phyloP scores from a whole-genome alignment of 106 monocot genomes.

The Dioscorea zingiberensis region DNA sequence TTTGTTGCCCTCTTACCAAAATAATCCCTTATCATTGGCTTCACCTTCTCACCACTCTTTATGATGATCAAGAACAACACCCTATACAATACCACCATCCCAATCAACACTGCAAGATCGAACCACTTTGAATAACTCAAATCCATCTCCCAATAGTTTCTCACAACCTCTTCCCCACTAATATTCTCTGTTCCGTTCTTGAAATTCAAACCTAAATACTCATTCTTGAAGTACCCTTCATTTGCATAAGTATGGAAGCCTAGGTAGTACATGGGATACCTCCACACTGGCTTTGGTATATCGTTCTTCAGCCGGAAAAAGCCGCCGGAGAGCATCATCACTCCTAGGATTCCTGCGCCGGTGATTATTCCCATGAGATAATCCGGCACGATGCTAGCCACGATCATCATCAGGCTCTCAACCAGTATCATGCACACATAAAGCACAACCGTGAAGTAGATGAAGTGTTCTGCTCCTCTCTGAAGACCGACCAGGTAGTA shows the following conservation, averaged over 20 bases:
- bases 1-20: not conserved
- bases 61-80: slow-evolving; percentile 43
- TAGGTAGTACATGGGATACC: slow-evolving; percentile 68
- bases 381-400: slow-evolving; percentile 69
- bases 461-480: slow-evolving; percentile 35
- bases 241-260: slow-evolving; percentile 67
- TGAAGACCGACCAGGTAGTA: slow-evolving; percentile 71
- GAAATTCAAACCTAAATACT: slow-evolving; percentile 64
- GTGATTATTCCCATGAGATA: slow-evolving; percentile 87
- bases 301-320: slow-evolving; percentile 64
- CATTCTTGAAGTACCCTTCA: slow-evolving; percentile 79
- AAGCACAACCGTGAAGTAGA: slow-evolving; percentile 54
- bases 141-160: slow-evolving; percentile 41
- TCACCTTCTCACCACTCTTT: slow-evolving; percentile 40
- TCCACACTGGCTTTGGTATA: slow-evolving; percentile 59
- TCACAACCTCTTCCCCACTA: slow-evolving; percentile 39
- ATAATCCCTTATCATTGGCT: slow-evolving; percentile 23
- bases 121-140: slow-evolving; percentile 67
- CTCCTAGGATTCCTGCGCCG: slow-evolving; percentile 69
- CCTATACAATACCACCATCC: slow-evolving; percentile 68
- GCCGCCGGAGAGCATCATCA: slow-evolving; percentile 75
- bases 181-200: slow-evolving; percentile 13
- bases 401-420: slow-evolving; percentile 88
- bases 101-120: slow-evolving; percentile 47
- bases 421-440: slow-evolving; percentile 65